A percentile compares a stretch with the other conserved stretches of the same genome.
phyloP scores from a whole-genome alignment of 768 basidiomycete species.

The Suillus paluster region DNA sequence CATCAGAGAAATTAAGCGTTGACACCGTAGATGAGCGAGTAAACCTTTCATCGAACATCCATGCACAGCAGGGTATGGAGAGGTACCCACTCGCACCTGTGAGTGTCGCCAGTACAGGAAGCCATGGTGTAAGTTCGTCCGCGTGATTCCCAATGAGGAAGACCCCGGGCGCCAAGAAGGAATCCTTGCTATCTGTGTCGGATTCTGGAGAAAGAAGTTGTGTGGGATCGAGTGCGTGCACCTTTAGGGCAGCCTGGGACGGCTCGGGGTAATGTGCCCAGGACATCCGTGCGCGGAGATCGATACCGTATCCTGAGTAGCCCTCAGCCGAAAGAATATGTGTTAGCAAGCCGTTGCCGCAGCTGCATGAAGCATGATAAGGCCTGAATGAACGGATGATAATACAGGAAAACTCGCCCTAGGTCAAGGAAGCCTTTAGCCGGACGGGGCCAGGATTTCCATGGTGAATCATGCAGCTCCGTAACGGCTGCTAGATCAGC shows the following conservation, averaged over 20 bases:
- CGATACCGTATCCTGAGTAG: slow-evolving; percentile 83
- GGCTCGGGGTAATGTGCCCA: slow-evolving; percentile 77
- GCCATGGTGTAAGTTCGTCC: slow-evolving; percentile 95
- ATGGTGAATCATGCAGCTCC: slow-evolving; percentile 45
- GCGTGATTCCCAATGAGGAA: slow-evolving; percentile 97
- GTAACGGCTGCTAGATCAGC: slow-evolving; percentile 5
- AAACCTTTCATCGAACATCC: slow-evolving; percentile 73
- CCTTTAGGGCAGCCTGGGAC: slow-evolving; percentile 65
- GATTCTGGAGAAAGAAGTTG: slow-evolving; percentile 25
- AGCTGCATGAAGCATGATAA: slow-evolving; percentile 45
- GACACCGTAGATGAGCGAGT: slow-evolving; percentile 47
- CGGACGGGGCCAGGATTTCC: slow-evolving; percentile 79
- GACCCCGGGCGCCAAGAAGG: slow-evolving; percentile 44
- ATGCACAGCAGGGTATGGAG: slow-evolving; percentile 91
- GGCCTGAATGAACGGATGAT: background rate
- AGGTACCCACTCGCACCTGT: slow-evolving; percentile 67
- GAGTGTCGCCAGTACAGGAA: slow-evolving; percentile 78
- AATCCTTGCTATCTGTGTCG: background rate
- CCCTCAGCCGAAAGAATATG: slow-evolving; percentile 88
- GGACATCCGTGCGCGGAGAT: slow-evolving; percentile 82
- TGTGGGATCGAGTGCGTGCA: slow-evolving; percentile 74
- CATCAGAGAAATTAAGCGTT: slow-evolving; percentile 19
- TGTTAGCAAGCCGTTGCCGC: slow-evolving; percentile 91
- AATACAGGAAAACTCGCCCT: slow-evolving; percentile 53
- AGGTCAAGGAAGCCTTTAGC: slow-evolving; percentile 88